phyloP scores from a whole-genome alignment of 1,139 yeast genomes.

The Saccharomyces pastorianus region DNA sequence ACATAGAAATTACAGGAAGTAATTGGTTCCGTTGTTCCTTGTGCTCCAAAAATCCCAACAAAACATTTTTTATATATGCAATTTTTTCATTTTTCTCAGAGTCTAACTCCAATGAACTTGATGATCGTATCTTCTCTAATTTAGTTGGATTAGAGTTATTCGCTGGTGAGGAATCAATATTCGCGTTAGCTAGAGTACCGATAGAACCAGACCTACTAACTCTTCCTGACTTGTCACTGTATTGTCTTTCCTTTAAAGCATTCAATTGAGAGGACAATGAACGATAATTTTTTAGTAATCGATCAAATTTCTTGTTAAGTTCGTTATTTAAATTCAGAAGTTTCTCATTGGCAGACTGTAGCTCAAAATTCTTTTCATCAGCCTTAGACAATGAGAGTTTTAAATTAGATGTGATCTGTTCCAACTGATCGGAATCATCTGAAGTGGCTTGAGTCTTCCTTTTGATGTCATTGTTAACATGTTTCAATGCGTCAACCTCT shows the following conservation, averaged over 20 bases:
- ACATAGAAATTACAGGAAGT: slow-evolving; percentile 73
- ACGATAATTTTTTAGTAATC: slow-evolving; percentile 61
- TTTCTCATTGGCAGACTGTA: slow-evolving; percentile 48
- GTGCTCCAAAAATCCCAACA: slow-evolving; percentile 83
- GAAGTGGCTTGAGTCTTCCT: slow-evolving; percentile 20
- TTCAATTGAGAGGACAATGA: slow-evolving; percentile 49
- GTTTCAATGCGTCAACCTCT: slow-evolving; percentile 26
- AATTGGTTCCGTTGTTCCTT: slow-evolving; percentile 82
- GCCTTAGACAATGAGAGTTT: slow-evolving; percentile 46
- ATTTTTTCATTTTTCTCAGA: slow-evolving; percentile 38
- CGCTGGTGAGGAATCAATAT: neutral
- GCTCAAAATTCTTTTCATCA: slow-evolving; percentile 45
- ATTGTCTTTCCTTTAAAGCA: slow-evolving; percentile 30
- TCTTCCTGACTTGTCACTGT: slow-evolving; percentile 19
- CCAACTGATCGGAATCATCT: slow-evolving; percentile 27
- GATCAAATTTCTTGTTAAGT: slow-evolving; percentile 52
- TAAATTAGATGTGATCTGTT: slow-evolving; percentile 36
- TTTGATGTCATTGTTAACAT: slow-evolving; percentile 21
- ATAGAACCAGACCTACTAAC: slow-evolving; percentile 23
- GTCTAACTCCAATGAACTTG: slow-evolving; percentile 16
- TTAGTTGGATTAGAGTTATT: slow-evolving; percentile 8
- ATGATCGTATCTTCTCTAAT: slow-evolving; percentile 8
- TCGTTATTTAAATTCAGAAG: slow-evolving; percentile 65
- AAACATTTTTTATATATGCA: slow-evolving; percentile 78
- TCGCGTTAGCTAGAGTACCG: slow-evolving; percentile 12